phyloP scores from a whole-genome alignment of 2,329 filamentous ascomycete genomes.

The Ophiosphaerella herpotricha region DNA sequence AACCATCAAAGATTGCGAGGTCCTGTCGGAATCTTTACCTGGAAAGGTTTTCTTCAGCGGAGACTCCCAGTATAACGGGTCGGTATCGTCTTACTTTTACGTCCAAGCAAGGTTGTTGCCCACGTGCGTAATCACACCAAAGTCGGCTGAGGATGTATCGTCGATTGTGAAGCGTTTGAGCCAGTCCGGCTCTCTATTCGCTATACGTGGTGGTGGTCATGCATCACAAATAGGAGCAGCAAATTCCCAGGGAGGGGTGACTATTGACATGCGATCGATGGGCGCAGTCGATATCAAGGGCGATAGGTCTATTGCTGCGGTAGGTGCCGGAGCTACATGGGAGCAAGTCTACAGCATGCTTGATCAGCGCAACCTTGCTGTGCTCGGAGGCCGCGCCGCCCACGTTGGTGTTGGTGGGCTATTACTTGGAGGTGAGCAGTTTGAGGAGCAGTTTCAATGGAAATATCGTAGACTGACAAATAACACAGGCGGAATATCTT shows the following conservation, averaged over 20 bases:
- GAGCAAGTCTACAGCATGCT: background rate
- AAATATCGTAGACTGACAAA: background rate
- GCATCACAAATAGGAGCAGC: slow-evolving; percentile 2
- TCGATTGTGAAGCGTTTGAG: background rate
- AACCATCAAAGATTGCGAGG: background rate
- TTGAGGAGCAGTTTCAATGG: too few relatives aligned
- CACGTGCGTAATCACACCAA: background rate
- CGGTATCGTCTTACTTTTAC: background rate
- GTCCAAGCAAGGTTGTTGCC: background rate
- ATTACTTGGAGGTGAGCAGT: background rate
- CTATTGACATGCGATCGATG: slow-evolving; percentile 5
- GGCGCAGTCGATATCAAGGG: background rate
- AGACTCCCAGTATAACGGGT: background rate
- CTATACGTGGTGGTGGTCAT: slow-evolving; percentile 5
- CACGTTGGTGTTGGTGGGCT: slow-evolving; percentile 1
- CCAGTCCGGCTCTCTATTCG: background rate
- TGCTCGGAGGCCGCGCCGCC: background rate
- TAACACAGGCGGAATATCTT: background rate
- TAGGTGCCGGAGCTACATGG: background rate
- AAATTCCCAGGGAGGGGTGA: slow-evolving; percentile 13
- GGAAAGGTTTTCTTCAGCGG: background rate
- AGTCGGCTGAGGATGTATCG: background rate
- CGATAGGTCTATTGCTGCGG: background rate
- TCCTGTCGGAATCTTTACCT: background rate
- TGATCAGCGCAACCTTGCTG: background rate